Base-by-base conservation (phyloP, 2,329 filamentous ascomycete genomes). In the Botryotinia convoluta region DNA sequence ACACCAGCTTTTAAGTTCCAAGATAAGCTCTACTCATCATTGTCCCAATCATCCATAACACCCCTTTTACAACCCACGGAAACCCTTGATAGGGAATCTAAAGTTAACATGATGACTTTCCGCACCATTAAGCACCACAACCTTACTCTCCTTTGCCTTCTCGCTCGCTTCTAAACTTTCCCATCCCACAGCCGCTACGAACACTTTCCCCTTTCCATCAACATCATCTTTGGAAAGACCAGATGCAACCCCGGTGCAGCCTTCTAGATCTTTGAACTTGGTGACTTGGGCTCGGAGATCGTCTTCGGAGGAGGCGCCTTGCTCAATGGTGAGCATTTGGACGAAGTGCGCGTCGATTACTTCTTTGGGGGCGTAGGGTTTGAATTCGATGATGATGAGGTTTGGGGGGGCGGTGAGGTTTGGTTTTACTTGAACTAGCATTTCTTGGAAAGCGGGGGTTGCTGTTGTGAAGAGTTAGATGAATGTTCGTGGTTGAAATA, bases 281-380 rank as follows among this genome's bases (percentile, higher is more conserved):
- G 77, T 74, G 14, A 80, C 72, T 26, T 74, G 12, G 51, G 75
- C 75, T 20, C 76, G 77, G 72, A 80, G 75, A 39, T 72, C 73
- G 12, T 77, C 76, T 81, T 86, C 78, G 83, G 84, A 42, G 72
- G 79, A 57, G 81, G 83, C 57, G 76, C 77, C 71, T 83, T 86
- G 67, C 81, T 86, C 70, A 81, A 85, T 72, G 82, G 86, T 73
- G 79, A 85, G 54, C 81, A 85, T 57, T 81, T 87, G 59, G 35
- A 80, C 78, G 61, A 80, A 74, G 26, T 76, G 74, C 3, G 79
- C 77, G 60, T 79, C 77, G 67, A 81, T 79, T 64, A 79, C 76
- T 60, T 78, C 78, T 29, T 78, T 77, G 2, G 79, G 79, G 9
- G 79, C 77, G 64, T 77, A 77, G 29, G 80, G 79, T 60, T 74